Base-by-base conservation (phyloP, 805 yeast species). In the Yarrowia keelungensis region DNA sequence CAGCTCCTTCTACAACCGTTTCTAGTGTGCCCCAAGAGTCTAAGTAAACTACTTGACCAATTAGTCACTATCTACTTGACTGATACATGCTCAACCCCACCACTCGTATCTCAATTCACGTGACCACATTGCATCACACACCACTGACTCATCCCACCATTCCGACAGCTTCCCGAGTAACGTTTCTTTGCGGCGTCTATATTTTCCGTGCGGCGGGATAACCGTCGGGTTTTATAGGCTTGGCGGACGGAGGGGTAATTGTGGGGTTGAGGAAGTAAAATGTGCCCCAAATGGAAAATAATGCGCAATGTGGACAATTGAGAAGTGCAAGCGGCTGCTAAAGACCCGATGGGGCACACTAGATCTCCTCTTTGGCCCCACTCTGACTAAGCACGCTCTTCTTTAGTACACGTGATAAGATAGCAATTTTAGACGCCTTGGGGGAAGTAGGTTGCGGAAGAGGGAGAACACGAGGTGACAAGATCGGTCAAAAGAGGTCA, bases 191-290 rank as follows among this genome's bases (percentile, higher is more conserved):
- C 62, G 62, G 62, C 62, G 62, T 39, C 26, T 41, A 56, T 11
- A 56, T 15, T 26, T 56, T 41, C 62, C 62, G 47, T 56, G 62
- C 62, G 62, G 62, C 62, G 62, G 62, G 62, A 53, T 51, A 35
- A 51, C 22, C 8, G 39, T 49, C 53, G 53, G 10, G 51, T 47
- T 46, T 47, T 47, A 26, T 10, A 35, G 39, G 19, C 54, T 50
- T 36, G 56, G 56, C 56, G n/a, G 22, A 8, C 9, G 19, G 58
- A 38, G 45, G 59, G 45, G 45, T 19, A 38, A 16, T 8, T 14
- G 45, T 32, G 53, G 39, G 39, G 51, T 47, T 22, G 35, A 26
- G 19, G 3, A 32, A 47, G 9, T 46, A 3, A 22, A 5, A 19
- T 2, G 36, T 47, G 50, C 15, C 36, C 16, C 16, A 47, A 22